Evolutionary conservation across 1,139 yeast species (phyloP), one percentile per base, ranked within the genome.

Genomic region (Lodderomyces pseudojiufengensis): DNA sequence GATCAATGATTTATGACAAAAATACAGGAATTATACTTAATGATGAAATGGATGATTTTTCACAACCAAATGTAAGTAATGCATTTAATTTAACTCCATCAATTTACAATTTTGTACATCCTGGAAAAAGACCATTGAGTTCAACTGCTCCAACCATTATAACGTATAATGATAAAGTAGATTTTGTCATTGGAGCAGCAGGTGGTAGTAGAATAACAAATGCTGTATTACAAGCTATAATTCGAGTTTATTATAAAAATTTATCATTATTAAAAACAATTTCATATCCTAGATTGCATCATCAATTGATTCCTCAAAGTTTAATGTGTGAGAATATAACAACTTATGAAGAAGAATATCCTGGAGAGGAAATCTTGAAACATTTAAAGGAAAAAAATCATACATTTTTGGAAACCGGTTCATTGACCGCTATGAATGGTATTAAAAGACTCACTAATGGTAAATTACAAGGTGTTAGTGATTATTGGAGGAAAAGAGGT

Each of bases 1-100:
- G 97, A 0, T 80, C 92, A 9, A 55, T 80, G 50, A 80, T 90
- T 5, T 84, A 83, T 52, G 97, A 90, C 54, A 81, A 83, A 2
- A 55, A 44, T 1, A 90, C 97, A 0, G 97, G 97, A 1, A 65
- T 92, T 10, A 71, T 92, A 7, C 63, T 92, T 50, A 92, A 92
- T 61, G 81, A 87, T 47, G 88, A 92, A 57, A 90, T 92, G 97
- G 97, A 92, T 57, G 97, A 92, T 57, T 92, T 92, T 52, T 82
- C 95, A n/a, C 68, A 77, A 27, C 92, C 95, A 1, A 64, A 69
- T 14, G 59, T 70, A 6, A 67, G 76, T 25, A 92, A 92, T 59
- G 83, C 90, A 10, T 92, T 88, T 57, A 83, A 81, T 22, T 70
- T 90, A 36, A 73, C 78, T 5, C 95, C 97, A 0, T 86, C 96